A percentile compares a stretch with the other conserved stretches of the same genome.
Evolutionary conservation across 116 monocot genomes (phyloP).

Genomic region (Zostera marina): DNA sequence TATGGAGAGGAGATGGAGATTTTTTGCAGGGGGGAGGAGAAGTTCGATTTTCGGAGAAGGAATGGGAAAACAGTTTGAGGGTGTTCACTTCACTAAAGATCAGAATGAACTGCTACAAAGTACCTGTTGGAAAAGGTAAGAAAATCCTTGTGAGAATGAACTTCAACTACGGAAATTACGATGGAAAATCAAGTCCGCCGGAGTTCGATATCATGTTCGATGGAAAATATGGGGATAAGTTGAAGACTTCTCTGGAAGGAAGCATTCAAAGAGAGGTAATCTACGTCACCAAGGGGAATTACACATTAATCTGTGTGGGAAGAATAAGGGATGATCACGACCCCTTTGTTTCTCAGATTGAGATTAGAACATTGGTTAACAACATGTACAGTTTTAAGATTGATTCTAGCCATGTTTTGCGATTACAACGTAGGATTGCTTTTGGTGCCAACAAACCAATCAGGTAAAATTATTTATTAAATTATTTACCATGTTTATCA

Average conservation of each 20-base stretch:
- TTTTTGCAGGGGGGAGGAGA: not conserved
- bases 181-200: conserved; percentile 15
- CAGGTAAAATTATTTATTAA: not conserved
- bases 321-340: not conserved
- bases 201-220: conserved; percentile 20
- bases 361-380: conserved; percentile 11
- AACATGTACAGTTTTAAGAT: not conserved
- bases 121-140: not conserved
- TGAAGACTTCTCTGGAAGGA: conserved; percentile 5
- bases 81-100: not conserved
- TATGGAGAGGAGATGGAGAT: not conserved
- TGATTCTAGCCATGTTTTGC: not conserved
- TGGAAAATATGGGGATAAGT: conserved; percentile 6
- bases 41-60: not conserved
- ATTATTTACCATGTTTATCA: too few relatives aligned
- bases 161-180: conserved; percentile 39
- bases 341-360: conserved; percentile 27
- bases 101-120: conserved; percentile 9
- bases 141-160: conserved; percentile 12
- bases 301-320: not conserved
- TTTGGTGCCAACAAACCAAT: not conserved
- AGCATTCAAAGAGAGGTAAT: not conserved
- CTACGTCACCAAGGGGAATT: not conserved
- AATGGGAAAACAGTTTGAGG: not conserved
- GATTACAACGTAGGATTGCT: not conserved